Base-by-base conservation (phyloP, 768 basidiomycete genomes). In the Pholiota conissans region DNA sequence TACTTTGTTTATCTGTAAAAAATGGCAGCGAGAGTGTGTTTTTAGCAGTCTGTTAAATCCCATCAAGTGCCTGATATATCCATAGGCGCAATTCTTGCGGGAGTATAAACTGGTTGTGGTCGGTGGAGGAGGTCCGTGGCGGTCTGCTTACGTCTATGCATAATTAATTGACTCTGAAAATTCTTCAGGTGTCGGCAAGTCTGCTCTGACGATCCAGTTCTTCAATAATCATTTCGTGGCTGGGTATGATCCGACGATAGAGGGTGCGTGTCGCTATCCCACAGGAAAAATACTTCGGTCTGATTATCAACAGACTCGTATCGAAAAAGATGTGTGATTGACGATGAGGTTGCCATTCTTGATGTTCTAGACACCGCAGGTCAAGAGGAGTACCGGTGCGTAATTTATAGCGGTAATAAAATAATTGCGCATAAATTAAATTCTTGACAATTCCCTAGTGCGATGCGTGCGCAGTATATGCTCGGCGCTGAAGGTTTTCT, bases 401-500 rank as follows among this genome's bases (percentile, higher is more conserved):
- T 81, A 14, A 35, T 52, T 56, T 56, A 29, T 55, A 24, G n/a
- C n/a, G n/a, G n/a, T n/a, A n/a, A n/a, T n/a, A n/a, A n/a, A n/a
- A n/a, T n/a, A 32, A 32, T 13, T 32, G 13, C 30, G 30, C 6
- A 32, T 32, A 6, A 32, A 32, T 32, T 18, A 22, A 18, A 9
- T 42, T 54, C 16, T 42, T 4, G 24, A 8, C 22, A 26, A 20
- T 14, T 22, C 46, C 22, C 20, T 59, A 95, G 93, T 56, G 96
- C 96, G 20, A 98, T 98, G 96, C 88, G 96, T 47, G 96, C 98
- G 69, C 96, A 98, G 68, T 98, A 98, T 78, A 98, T 98, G 95
- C 86, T 94, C 52, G 94, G 94, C 26, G 96, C 95, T 58, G 95
- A 98, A 73, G 96, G 95, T 9, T 98, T 98, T 81, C 84, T 98